These are phyloP conservation scores for Nidula microcarpa DNA, from an alignment of 768 basidiomycete species.

Conservation along the genomic window DNA sequence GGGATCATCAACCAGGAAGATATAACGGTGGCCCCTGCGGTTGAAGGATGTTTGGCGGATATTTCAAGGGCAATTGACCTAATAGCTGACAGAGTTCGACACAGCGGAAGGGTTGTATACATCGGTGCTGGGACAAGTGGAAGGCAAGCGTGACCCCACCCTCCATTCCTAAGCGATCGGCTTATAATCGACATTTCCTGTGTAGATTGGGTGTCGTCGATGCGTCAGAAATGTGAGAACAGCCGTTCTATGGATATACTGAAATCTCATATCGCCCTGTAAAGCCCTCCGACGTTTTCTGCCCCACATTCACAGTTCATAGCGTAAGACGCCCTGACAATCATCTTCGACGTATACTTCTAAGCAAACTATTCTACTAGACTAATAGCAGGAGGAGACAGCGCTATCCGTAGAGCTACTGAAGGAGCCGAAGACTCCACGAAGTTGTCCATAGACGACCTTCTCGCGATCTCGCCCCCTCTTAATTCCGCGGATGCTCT, in stretches of 20 bases:
- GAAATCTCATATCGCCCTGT: not conserved
- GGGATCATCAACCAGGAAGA: conserved; percentile 28
- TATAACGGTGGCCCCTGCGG: conserved; percentile 18
- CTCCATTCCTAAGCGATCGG: conserved; percentile 1
- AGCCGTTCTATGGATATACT: not conserved
- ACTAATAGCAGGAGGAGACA: conserved; percentile 23
- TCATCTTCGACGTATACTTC: not conserved
- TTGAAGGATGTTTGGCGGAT: conserved; percentile 18
- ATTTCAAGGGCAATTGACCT: conserved; percentile 25
- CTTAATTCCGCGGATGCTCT: conserved; percentile 19
- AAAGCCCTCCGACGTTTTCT: conserved; percentile 22
- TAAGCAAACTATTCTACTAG: conserved; percentile 2
- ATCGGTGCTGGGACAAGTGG: conserved; percentile 34
- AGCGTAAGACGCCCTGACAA: conserved; percentile 10
- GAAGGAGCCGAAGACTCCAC: conserved; percentile 29
- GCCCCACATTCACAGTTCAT: conserved; percentile 16
- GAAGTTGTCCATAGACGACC: conserved; percentile 18
- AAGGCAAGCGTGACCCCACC: conserved; percentile 12
- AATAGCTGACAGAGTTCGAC: conserved; percentile 19
- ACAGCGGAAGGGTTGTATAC: conserved; percentile 26
- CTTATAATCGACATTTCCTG: not conserved
- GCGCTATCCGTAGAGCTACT: conserved; percentile 19
- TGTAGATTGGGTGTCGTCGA: conserved; percentile 23
- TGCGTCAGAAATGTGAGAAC: conserved; percentile 20
- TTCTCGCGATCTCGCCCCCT: conserved; percentile 17